phyloP scores from a whole-genome alignment of 1,284 basidiomycete genomes.

The Marasmius tenuissimus region DNA sequence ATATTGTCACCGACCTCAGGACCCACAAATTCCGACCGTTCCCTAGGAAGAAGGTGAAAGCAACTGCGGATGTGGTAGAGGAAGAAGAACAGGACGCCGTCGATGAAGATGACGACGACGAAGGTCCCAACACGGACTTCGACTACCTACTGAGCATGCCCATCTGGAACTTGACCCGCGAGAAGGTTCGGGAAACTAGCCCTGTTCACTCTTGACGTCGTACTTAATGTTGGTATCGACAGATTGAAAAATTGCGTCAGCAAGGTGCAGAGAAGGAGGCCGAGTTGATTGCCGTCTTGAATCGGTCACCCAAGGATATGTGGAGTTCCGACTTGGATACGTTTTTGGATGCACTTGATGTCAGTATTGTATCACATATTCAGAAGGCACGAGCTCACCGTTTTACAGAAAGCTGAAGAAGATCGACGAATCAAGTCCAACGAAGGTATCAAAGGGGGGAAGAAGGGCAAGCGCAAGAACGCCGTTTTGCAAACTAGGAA shows the following conservation, averaged over 20 bases:
- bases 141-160: slow-evolving; percentile 97
- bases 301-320: slow-evolving; percentile 79
- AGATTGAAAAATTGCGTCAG: slow-evolving; percentile 85
- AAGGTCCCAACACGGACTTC: slow-evolving; percentile 66
- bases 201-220: background rate
- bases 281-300: slow-evolving; percentile 81
- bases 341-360: slow-evolving; percentile 87
- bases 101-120: slow-evolving; percentile 48
- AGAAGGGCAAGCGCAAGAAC: slow-evolving; percentile 75
- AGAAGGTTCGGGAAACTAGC: slow-evolving; percentile 65
- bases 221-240: slow-evolving; percentile 8
- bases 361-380: slow-evolving; percentile 34
- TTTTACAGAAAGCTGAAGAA: slow-evolving; percentile 57
- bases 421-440: slow-evolving; percentile 57
- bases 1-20: slow-evolving; percentile 85
- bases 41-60: slow-evolving; percentile 75
- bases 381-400: background rate
- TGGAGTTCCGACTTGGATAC: slow-evolving; percentile 91
- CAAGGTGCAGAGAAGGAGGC: slow-evolving; percentile 84
- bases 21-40: slow-evolving; percentile 87
- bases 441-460: slow-evolving; percentile 58
- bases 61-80: slow-evolving; percentile 70
- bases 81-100: slow-evolving; percentile 65
- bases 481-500: slow-evolving; percentile 72
- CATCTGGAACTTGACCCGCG: slow-evolving; percentile 92